Evolutionary conservation across 2,329 filamentous ascomycete species (phyloP).

Genomic region (Lanzia echinophila): DNA sequence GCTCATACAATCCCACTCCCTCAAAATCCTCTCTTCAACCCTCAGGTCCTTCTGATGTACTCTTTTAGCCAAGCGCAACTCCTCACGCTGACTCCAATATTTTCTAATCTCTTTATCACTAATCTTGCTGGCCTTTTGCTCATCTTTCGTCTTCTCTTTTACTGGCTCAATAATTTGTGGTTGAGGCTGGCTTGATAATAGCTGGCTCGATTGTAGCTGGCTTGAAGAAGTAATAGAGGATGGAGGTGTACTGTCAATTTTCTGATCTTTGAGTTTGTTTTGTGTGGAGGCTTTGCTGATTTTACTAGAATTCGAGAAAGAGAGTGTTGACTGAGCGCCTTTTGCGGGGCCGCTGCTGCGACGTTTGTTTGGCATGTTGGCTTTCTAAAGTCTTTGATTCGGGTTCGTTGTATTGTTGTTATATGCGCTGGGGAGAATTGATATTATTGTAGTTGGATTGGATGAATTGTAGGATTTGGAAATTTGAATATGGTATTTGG

Average conservation of each 20-base stretch:
- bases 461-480: too few relatives aligned
- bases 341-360: slow-evolving; percentile 33
- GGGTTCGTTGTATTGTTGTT: too few relatives aligned
- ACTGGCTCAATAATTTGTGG: slow-evolving; percentile 14
- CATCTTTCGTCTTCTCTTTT: slow-evolving; percentile 2
- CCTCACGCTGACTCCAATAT: slow-evolving; percentile 74
- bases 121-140: slow-evolving; percentile 50
- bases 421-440: too few relatives aligned
- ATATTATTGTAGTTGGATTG: too few relatives aligned
- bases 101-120: slow-evolving; percentile 61
- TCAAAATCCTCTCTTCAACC: slow-evolving; percentile 74
- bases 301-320: slow-evolving; percentile 50
- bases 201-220: not conserved
- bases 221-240: not conserved
- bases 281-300: slow-evolving; percentile 49
- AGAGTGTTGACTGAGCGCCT: slow-evolving; percentile 49
- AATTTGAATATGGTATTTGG: too few relatives aligned
- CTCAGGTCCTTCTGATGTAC: slow-evolving; percentile 73
- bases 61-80: slow-evolving; percentile 56
- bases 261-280: slow-evolving; percentile 9
- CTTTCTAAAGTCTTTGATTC: too few relatives aligned
- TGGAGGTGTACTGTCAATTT: not conserved
- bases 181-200: slow-evolving; percentile 12
- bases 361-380: slow-evolving; percentile 36
- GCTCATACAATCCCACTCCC: slow-evolving; percentile 86